phyloP scores from a whole-genome alignment of 345 rosid species.

The Alliaria petiolata region DNA sequence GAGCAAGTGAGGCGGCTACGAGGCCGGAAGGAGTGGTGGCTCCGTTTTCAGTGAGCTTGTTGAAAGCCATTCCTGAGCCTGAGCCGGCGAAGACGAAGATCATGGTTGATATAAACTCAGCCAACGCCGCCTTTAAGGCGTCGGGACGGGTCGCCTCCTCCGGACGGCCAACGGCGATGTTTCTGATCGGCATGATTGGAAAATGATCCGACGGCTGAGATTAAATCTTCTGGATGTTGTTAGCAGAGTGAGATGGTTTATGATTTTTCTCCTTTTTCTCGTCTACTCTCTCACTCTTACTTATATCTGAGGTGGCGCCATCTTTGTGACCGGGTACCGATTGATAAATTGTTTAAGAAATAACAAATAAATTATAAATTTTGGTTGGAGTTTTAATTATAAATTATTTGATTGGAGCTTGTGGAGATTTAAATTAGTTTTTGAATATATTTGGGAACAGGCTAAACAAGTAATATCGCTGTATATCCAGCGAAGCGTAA shows the following conservation, averaged over 20 bases:
- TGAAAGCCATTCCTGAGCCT: conserved; percentile 93
- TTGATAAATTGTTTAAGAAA: background rate
- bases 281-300: conserved; percentile 6
- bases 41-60: conserved; percentile 70
- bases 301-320: conserved; percentile 28
- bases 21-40: conserved; percentile 78
- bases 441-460: background rate
- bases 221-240: background rate
- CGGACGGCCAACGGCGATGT: conserved; percentile 74
- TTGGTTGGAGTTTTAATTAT: background rate
- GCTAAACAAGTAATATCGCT: conserved; percentile 26
- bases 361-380: background rate
- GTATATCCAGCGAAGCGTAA: conserved; percentile 22
- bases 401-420: conserved; percentile 16
- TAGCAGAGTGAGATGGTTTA: conserved; percentile 13
- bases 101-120: conserved; percentile 81
- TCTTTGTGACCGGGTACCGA: conserved; percentile 19
- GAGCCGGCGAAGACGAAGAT: conserved; percentile 89
- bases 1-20: conserved; percentile 71
- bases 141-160: conserved; percentile 65
- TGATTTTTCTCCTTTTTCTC: background rate
- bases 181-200: conserved; percentile 71
- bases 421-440: conserved; percentile 11
- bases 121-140: conserved; percentile 70
- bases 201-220: conserved; percentile 20